A percentile compares a stretch with the other conserved stretches of the same genome.
These are phyloP conservation scores for Metschnikowia santaceciliae DNA, from an alignment of 805 yeast genomes.

Conservation along the genomic window DNA sequence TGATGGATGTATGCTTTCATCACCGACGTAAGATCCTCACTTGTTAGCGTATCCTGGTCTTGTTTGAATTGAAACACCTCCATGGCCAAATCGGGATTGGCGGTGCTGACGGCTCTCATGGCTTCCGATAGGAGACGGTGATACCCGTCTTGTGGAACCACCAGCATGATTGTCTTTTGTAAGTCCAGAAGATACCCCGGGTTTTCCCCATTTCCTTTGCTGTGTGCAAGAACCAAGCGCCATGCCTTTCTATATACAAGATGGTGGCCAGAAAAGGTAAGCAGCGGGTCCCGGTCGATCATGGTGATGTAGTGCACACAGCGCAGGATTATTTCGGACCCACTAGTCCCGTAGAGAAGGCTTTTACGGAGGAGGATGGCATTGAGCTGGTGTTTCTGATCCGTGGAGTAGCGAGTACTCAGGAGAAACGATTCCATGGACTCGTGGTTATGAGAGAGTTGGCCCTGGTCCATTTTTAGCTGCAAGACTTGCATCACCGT, in stretches of 20 bases:
- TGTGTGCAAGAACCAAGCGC: slow-evolving; percentile 11
- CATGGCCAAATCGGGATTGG: not conserved
- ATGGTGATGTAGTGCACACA: slow-evolving; percentile 17
- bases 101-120: not conserved
- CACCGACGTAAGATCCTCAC: slow-evolving; percentile 25
- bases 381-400: slow-evolving; percentile 20
- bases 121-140: not conserved
- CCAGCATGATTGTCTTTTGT: not conserved
- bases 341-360: slow-evolving; percentile 14
- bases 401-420: slow-evolving; percentile 8
- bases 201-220: not conserved
- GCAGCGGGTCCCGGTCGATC: slow-evolving; percentile 21
- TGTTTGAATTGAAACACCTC: not conserved
- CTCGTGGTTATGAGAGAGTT: not conserved
- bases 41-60: not conserved
- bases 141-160: not conserved
- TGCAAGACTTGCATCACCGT: slow-evolving; percentile 22
- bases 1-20: slow-evolving; percentile 28
- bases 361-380: slow-evolving; percentile 16
- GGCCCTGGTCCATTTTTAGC: not conserved
- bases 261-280: slow-evolving; percentile 8
- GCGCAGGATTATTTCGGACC: slow-evolving; percentile 6
- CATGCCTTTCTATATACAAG: slow-evolving; percentile 19
- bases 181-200: not conserved
- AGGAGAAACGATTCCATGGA: slow-evolving; percentile 14